Conservation (phyloP, 306 rosid species). For the Echinosophora koreensis region DNA sequence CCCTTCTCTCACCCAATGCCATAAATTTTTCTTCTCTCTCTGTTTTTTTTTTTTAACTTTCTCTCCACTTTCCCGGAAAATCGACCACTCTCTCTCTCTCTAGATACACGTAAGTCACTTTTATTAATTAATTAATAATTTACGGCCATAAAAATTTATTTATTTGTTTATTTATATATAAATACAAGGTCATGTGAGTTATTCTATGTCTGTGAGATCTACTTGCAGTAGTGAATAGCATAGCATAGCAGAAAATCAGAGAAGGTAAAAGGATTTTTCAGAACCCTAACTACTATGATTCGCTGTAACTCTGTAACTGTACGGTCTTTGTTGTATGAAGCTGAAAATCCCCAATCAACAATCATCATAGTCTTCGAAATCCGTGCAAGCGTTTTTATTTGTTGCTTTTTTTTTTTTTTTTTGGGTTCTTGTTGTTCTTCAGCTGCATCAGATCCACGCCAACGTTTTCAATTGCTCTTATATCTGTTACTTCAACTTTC, state of each 20-base stretch:
- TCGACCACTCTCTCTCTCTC: conserved; percentile 25
- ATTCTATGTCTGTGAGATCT: conserved; percentile 61
- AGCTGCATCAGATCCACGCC: conserved; percentile 57
- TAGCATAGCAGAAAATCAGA: conserved; percentile 38
- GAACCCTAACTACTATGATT: conserved; percentile 56
- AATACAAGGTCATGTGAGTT: conserved; percentile 23
- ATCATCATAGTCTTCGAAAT: conserved; percentile 48
- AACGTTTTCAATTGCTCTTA: conserved; percentile 31
- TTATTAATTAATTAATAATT: background rate
- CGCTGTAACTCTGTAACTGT: background rate
- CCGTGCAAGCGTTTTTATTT: conserved; percentile 29
- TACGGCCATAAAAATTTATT: too few species aligned
- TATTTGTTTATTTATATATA: background rate
- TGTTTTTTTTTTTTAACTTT: conserved; percentile 2
- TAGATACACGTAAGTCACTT: background rate
- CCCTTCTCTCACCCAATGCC: conserved; percentile 30
- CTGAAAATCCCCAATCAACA: conserved; percentile 27
- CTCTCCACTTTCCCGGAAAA: conserved; percentile 31
- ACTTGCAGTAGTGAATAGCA: conserved; percentile 52
- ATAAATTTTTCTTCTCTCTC: background rate
- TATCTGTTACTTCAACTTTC: background rate
- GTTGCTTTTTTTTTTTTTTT: background rate
- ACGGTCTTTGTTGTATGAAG: conserved; percentile 26
- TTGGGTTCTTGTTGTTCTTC: background rate
- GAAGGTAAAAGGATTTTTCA: conserved; percentile 52